phyloP scores from a whole-genome alignment of 257 asterid species.

The Primulina tabacum region DNA sequence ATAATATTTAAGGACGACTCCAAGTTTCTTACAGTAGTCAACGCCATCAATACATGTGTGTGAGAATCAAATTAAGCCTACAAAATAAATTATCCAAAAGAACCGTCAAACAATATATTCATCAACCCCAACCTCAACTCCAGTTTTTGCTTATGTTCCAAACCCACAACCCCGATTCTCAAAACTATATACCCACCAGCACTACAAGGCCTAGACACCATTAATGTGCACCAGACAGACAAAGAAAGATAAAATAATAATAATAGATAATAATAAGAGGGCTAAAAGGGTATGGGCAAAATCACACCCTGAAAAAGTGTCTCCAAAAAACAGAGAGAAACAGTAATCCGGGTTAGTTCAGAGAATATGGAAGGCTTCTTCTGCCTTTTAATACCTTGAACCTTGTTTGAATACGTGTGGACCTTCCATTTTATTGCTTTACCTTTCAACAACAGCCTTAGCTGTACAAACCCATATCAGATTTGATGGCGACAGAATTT shows the following conservation, averaged over 20 bases:
- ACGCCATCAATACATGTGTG: not conserved
- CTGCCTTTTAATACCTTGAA: conserved; percentile 74
- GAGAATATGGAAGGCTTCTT: conserved; percentile 60
- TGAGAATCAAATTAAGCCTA: not conserved
- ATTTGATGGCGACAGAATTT: conserved; percentile 88
- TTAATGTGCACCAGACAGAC: conserved; percentile 42
- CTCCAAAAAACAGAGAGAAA: conserved; percentile 48
- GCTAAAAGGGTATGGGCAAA: conserved; percentile 78
- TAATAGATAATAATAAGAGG: conserved; percentile 16
- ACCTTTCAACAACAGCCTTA: conserved; percentile 64
- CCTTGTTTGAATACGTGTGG: conserved; percentile 68
- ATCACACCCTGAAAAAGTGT: conserved; percentile 35
- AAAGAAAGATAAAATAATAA: conserved; percentile 22
- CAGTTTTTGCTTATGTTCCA: conserved; percentile 43
- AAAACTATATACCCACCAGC: conserved; percentile 57
- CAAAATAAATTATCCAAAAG: conserved; percentile 44
- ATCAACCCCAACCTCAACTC: conserved; percentile 42
- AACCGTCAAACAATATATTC: conserved; percentile 49
- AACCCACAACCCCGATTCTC: conserved; percentile 47
- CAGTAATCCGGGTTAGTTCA: conserved; percentile 47
- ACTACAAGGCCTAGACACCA: conserved; percentile 72
- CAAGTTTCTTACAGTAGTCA: conserved; percentile 15
- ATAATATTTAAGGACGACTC: conserved; percentile 11
- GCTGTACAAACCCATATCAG: conserved; percentile 80
- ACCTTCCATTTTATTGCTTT: conserved; percentile 69